Evolutionary conservation across 2,329 filamentous ascomycete genomes (phyloP), one percentile per base, ranked within the genome.

Genomic region (Penicillium sp.): DNA sequence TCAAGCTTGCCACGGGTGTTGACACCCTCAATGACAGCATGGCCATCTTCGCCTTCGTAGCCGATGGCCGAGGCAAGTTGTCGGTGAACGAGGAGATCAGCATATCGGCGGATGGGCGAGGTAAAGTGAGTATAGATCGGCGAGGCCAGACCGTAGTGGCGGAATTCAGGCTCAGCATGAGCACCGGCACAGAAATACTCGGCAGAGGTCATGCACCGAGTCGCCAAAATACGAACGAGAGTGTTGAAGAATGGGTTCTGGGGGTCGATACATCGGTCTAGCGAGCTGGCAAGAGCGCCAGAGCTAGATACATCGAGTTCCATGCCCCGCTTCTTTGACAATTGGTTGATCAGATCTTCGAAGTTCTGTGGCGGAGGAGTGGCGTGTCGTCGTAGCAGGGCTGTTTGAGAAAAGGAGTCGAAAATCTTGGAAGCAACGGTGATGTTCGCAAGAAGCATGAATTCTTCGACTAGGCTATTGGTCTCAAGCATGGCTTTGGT

Each of bases 121-220:
- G 94, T 99, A 77, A 99, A 99, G 75, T 99, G 94, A 2, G 94
- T 99, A 79, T 99, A 99, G 71, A 99, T 99, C 68, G 95, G 90
- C 3, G 89, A 92, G 0, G 95, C 95, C 31, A 99, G 87, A 63
- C 94, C 94, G 75, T 99, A 99, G 77, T 99, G 95, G 48, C 91
- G 86, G 82, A 96, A 99, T 71, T 97, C 94, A 0, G 91, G 89
- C 72, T 94, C 93, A 0, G 92, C 86, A 72, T 97, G 92, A 6
- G 92, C 92, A 56, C 94, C 94, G 0, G 93, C 90, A 77, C 90
- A 94, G 77, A 99, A 99, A 77, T 99, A 99, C 76, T 99, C 94
- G 58, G 94, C 94, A 50, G 91, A 94, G 82, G 96, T 96, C 94
- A 99, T 99, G 83, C 94, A 99, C 19, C 94, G 88, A 8, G 94